phyloP scores from a whole-genome alignment of 2,329 filamentous ascomycete genomes.

The Microcyclospora pomicola region DNA sequence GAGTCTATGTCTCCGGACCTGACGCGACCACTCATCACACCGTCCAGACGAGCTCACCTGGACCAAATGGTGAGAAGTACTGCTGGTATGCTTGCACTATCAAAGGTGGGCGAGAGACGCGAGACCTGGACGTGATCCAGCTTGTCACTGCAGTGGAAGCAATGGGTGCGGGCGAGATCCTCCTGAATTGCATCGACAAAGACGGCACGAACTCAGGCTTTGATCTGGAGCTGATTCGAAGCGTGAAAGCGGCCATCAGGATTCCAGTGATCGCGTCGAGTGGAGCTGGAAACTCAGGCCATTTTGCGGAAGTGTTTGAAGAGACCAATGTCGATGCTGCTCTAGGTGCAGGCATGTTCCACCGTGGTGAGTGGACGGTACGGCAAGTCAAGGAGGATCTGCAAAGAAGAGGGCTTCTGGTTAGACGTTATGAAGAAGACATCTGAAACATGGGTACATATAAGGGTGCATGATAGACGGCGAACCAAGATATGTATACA shows the following conservation, averaged over 20 bases:
- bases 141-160: slow-evolving; percentile 80
- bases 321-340: slow-evolving; percentile 82
- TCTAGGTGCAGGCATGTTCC: slow-evolving; percentile 93
- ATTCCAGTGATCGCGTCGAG: slow-evolving; percentile 95
- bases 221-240: slow-evolving; percentile 77
- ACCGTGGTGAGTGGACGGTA: slow-evolving; percentile 88
- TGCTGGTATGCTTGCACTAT: slow-evolving; percentile 99
- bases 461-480: neutral
- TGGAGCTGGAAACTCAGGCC: slow-evolving; percentile 72
- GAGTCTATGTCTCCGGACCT: slow-evolving; percentile 65
- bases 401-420: slow-evolving; percentile 53
- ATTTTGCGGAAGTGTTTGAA: slow-evolving; percentile 84
- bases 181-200: slow-evolving; percentile 95
- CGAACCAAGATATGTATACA: neutral
- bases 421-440: slow-evolving; percentile 61
- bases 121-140: slow-evolving; percentile 84
- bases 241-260: slow-evolving; percentile 73
- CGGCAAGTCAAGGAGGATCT: slow-evolving; percentile 83
- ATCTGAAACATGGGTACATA: slow-evolving; percentile 12
- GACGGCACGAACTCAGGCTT: slow-evolving; percentile 92
- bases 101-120: slow-evolving; percentile 86
- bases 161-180: slow-evolving; percentile 87
- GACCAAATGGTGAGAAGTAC: slow-evolving; percentile 61
- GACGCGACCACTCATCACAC: slow-evolving; percentile 61
- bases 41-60: slow-evolving; percentile 54